Percentiles rank a stretch among this genome's conserved stretches.
These are phyloP conservation scores for Fonsecaea erecta DNA, from an alignment of 2,329 filamentous ascomycete species.

Conservation along the genomic window DNA sequence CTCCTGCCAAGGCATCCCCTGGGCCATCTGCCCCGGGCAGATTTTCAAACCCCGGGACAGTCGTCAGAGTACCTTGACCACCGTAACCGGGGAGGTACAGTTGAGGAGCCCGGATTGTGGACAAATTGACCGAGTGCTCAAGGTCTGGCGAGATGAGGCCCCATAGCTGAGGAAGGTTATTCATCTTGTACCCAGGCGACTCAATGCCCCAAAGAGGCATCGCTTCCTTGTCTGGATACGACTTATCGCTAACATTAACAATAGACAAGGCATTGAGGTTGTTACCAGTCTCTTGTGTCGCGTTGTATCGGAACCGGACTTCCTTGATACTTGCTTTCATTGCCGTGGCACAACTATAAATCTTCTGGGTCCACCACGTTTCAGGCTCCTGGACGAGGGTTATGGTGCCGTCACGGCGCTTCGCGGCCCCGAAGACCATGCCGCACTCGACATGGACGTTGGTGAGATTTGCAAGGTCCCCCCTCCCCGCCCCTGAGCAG, in stretches of 20 bases:
- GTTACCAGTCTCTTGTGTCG: conserved; percentile 39
- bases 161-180: conserved; percentile 46
- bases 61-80: conserved; percentile 11
- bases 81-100: conserved; percentile 43
- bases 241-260: conserved; percentile 44
- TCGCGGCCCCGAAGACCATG: conserved; percentile 48
- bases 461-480: conserved; percentile 48
- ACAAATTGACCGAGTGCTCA: conserved; percentile 42
- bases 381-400: conserved; percentile 48
- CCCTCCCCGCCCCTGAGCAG: conserved; percentile 42
- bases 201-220: conserved; percentile 49
- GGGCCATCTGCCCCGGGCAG: conserved; percentile 45
- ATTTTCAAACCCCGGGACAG: conserved; percentile 39
- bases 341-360: conserved; percentile 53
- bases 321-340: conserved; percentile 53
- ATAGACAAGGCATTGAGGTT: conserved; percentile 45
- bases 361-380: conserved; percentile 49
- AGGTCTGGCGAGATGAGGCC: conserved; percentile 46
- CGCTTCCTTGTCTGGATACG: conserved; percentile 41
- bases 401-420: conserved; percentile 43
- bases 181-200: conserved; percentile 38
- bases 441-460: conserved; percentile 50
- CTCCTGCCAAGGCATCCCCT: conserved; percentile 11
- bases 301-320: conserved; percentile 51
- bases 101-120: conserved; percentile 40